Conservation (phyloP, 2,329 filamentous ascomycete species). For the Lasiodiplodia citricola region DNA sequence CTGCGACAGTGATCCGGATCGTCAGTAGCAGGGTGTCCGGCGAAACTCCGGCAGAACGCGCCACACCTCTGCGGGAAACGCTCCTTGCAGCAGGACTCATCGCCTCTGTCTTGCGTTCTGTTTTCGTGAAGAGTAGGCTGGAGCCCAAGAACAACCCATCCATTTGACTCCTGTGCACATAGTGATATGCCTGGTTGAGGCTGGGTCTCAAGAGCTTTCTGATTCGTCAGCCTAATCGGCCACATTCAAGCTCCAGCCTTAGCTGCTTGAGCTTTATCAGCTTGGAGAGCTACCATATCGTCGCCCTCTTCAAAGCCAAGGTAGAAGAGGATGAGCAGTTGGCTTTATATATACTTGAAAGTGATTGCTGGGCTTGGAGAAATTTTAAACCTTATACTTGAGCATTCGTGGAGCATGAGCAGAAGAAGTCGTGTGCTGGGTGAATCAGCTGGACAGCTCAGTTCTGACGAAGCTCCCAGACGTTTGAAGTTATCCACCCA, state of each 20-base stretch:
- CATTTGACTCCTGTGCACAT: too few relatives aligned
- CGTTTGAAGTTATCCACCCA: slow-evolving; percentile 4
- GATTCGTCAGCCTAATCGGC: not conserved
- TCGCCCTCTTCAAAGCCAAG: too few relatives aligned
- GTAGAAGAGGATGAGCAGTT: not conserved
- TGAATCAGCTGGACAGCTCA: not conserved
- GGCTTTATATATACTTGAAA: not conserved
- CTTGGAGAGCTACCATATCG: not conserved
- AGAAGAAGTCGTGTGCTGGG: not conserved
- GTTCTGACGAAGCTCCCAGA: slow-evolving; percentile 21
- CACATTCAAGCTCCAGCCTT: slow-evolving; percentile 11
- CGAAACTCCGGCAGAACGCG: not conserved
- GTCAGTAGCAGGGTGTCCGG: not conserved
- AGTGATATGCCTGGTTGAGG: not conserved
- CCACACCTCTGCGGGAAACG: not conserved
- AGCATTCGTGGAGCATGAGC: not conserved
- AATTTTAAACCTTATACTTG: not conserved
- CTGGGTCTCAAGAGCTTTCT: not conserved
- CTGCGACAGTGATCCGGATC: not conserved
- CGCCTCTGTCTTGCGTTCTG: not conserved
- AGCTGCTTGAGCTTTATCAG: slow-evolving; percentile 3
- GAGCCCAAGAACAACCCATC: not conserved
- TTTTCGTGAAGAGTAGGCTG: not conserved
- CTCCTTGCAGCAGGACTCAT: not conserved
- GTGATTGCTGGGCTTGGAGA: not conserved